Evolutionary conservation across 352 stramenopile species (phyloP), one percentile per base, ranked within the genome.

Genomic region (Phytophthora melonis): DNA sequence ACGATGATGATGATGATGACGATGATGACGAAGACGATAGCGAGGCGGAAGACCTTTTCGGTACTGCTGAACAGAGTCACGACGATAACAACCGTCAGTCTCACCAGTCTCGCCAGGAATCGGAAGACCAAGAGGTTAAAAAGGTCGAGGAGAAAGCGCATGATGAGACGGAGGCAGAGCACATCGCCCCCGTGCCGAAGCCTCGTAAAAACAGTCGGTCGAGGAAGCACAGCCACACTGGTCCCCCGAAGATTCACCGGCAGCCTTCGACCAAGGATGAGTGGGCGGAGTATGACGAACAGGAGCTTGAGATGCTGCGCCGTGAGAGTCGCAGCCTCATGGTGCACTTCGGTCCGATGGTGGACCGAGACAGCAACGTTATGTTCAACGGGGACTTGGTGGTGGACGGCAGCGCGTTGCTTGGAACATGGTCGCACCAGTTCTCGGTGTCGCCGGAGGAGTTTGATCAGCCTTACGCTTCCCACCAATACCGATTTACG

Each of bases 341-440:
- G 39, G 80, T 88, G 3, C 77, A 90, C 41, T 93, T 95, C 69
- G 81, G 84, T 3, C 83, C 88, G 0, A 72, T 95, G 30, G 70
- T 94, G 10, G 88, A 95, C 52, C 82, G 78, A 16, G 83, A 91
- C 45, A 92, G 87, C 53, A 87, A 83, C 41, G 72, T 79, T 3
- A 73, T 86, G 53, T 95, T 94, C 53, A 79, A 54, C 25, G 86
- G 88, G 9, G 81, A 91, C 47, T 64, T 92, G 36, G 66, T 87
- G 27, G 59, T 82, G 25, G 86, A 93, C 61, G 78, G 83, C 8
- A 90, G 82, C 62, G 76, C 80, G 14, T 49, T 95, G 11, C 74
- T 95, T 0, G 87, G 87, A 3, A 94, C 87, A 32, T 92, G 84
- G 86, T 88, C 88, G 9, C 84, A 92, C 34, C 70, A 86, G 45